Evolutionary conservation across 78 protist species (phyloP).

Genomic region (Dictyostelium citrinum): DNA sequence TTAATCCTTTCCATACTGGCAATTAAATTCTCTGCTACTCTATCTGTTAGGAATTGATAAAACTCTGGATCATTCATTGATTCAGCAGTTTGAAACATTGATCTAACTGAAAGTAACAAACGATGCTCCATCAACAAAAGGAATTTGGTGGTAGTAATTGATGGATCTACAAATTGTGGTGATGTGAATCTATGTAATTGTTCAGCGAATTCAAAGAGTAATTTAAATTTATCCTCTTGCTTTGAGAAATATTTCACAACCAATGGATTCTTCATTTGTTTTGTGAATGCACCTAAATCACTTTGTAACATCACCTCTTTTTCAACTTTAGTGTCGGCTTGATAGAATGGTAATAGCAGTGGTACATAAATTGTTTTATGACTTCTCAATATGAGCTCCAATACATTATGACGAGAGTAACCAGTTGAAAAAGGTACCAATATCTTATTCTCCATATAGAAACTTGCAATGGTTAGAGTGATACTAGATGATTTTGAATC

Average conservation of each 20-base stretch:
- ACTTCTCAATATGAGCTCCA: constrained; percentile 17
- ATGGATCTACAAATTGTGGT: constrained; percentile 65
- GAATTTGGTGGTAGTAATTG: constrained; percentile 32
- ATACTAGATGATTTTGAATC: constrained; percentile 12
- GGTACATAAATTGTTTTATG: constrained; percentile 42
- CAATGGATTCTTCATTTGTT: background rate
- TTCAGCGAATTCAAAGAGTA: constrained; percentile 27
- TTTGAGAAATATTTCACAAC: constrained; percentile 19
- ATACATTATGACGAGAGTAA: background rate
- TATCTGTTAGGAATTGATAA: background rate
- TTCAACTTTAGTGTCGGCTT: constrained; percentile 33
- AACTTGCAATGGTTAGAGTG: constrained; percentile 1
- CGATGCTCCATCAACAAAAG: constrained; percentile 12
- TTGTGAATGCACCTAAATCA: constrained; percentile 2
- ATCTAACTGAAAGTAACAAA: background rate
- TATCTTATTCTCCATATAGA: constrained; percentile 5
- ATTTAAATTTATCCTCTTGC: background rate
- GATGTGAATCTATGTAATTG: constrained; percentile 43
- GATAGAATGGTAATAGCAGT: constrained; percentile 56
- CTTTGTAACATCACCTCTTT: constrained; percentile 61
- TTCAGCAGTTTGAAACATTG: background rate
- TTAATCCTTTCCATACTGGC: background rate
- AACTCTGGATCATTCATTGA: background rate
- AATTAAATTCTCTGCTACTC: background rate
- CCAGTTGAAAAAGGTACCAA: constrained; percentile 66